Conservation (phyloP, 257 asterid species). For the Datura wrightii region DNA sequence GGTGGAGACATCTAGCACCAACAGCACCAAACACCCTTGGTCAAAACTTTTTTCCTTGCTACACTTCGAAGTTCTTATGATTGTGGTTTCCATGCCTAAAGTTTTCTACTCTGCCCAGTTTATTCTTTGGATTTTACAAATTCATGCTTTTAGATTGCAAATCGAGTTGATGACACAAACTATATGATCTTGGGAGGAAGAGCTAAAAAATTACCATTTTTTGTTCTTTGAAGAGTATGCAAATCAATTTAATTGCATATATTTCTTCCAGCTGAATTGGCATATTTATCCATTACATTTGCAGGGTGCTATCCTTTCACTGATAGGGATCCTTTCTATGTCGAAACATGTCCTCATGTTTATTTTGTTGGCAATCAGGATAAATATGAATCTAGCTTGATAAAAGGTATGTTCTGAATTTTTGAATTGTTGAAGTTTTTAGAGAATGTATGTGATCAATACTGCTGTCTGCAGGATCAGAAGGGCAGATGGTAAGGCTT, state of each 20-base stretch:
- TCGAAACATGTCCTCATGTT: constrained; percentile 93
- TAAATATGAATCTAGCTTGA: constrained; percentile 63
- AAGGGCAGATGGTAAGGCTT: constrained; percentile 81
- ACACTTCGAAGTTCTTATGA: constrained; percentile 15
- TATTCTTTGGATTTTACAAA: constrained; percentile 6
- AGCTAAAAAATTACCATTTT: not conserved
- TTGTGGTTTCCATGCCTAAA: constrained; percentile 13
- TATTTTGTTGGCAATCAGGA: constrained; percentile 93
- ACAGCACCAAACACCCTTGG: constrained; percentile 98
- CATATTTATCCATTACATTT: not conserved
- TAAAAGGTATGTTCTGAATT: constrained; percentile 56
- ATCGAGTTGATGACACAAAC: not conserved
- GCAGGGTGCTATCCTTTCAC: constrained; percentile 98
- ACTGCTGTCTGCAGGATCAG: constrained; percentile 64
- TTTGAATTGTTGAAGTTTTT: not conserved
- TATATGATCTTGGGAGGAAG: constrained; percentile 20
- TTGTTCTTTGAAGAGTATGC: constrained; percentile 14
- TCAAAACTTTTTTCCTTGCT: constrained; percentile 38
- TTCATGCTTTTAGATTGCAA: constrained; percentile 1
- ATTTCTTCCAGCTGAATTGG: not conserved
- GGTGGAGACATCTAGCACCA: constrained; percentile 99
- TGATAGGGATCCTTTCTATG: constrained; percentile 91
- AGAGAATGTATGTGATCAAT: constrained; percentile 21
- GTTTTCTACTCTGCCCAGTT: constrained; percentile 15
- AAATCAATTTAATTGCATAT: constrained; percentile 21